These are phyloP conservation scores for Pistacia atlantica DNA, from an alignment of 345 rosid species.

Conservation along the genomic window DNA sequence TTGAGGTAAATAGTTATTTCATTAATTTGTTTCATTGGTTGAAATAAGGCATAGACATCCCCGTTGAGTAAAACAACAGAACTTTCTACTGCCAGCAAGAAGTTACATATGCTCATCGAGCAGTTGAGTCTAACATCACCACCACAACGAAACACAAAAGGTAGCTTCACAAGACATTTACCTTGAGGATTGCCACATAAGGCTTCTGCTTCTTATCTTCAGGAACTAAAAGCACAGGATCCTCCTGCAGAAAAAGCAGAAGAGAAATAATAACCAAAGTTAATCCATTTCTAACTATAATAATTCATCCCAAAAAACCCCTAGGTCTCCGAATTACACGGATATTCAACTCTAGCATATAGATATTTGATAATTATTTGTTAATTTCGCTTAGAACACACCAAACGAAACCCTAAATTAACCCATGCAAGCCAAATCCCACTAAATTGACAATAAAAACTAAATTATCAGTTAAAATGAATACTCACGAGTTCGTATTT, in stretches of 20 bases:
- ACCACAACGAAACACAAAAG: background rate
- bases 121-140: background rate
- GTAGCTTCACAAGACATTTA: constrained; percentile 27
- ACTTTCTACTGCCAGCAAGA: background rate
- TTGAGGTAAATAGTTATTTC: background rate
- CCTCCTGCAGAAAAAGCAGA: constrained; percentile 59
- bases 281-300: background rate
- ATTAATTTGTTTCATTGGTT: background rate
- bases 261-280: background rate
- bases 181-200: constrained; percentile 98
- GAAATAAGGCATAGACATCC: background rate
- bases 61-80: background rate
- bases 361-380: background rate
- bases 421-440: constrained; percentile 3
- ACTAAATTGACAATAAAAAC: background rate
- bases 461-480: background rate
- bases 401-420: constrained; percentile 13
- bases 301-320: background rate
- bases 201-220: constrained; percentile 84
- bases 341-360: background rate
- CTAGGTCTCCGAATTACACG: background rate
- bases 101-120: background rate
- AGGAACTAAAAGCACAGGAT: constrained; percentile 91
- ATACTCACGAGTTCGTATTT: constrained; percentile 76
- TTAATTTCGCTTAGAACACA: too few species aligned